A percentile compares a stretch with the other conserved stretches of the same genome.
These are phyloP conservation scores for Lachancea sp. DNA, from an alignment of 805 yeast genomes.

Conservation along the genomic window DNA sequence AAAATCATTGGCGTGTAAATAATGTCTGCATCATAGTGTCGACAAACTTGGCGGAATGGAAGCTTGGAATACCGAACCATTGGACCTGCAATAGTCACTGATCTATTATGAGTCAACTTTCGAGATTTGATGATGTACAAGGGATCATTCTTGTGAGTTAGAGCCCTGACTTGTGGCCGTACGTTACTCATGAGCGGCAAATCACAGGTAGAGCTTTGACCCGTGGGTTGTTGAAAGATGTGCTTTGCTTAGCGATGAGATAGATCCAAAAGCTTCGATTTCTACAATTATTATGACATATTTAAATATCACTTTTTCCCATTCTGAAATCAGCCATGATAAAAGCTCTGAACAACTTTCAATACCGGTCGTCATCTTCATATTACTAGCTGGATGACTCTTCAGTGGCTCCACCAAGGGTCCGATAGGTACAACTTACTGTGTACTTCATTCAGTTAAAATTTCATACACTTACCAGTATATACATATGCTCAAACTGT, in stretches of 20 bases:
- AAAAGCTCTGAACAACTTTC: no score
- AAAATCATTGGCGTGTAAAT: slow-evolving; percentile 95
- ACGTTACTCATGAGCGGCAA: slow-evolving; percentile 2
- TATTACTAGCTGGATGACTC: no score
- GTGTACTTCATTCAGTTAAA: no score
- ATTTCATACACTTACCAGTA: background rate
- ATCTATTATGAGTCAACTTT: slow-evolving; percentile 40
- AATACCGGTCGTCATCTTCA: no score
- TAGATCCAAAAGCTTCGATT: background rate
- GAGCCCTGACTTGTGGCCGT: slow-evolving; percentile 18
- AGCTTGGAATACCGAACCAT: slow-evolving; percentile 96
- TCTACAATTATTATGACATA: background rate
- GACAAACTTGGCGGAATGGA: slow-evolving; percentile 76
- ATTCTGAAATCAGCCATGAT: background rate
- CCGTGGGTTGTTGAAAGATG: no score
- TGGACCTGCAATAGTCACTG: slow-evolving; percentile 76
- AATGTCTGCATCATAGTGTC: slow-evolving; percentile 70
- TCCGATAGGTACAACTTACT: no score
- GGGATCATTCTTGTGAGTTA: slow-evolving; percentile 47
- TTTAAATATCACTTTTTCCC: background rate
- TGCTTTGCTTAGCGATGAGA: no score
- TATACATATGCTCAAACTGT: background rate
- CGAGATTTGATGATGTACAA: slow-evolving; percentile 44
- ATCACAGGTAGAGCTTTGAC: no score
- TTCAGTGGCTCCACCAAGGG: no score